Conservation (phyloP, 768 basidiomycete species). For the Lentinula sp. region DNA sequence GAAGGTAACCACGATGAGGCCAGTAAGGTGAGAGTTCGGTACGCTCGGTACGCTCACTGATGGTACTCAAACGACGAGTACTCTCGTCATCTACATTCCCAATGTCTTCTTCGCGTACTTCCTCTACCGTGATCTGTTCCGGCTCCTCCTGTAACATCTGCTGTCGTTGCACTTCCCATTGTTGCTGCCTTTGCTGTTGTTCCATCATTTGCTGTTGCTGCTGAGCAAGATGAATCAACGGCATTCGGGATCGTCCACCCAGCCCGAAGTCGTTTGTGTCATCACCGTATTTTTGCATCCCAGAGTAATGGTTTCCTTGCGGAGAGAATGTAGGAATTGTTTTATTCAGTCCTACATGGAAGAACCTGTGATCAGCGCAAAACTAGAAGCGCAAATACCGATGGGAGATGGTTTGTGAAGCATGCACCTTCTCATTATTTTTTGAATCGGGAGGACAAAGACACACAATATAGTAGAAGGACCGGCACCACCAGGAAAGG, state of each 20-base stretch:
- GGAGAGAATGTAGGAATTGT: neutral
- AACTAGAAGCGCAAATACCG: conserved; percentile 3
- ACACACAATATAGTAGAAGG: conserved; percentile 12
- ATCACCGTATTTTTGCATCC: neutral
- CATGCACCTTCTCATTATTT: conserved; percentile 53
- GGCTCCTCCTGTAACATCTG: conserved; percentile 11
- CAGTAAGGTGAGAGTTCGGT: conserved; percentile 52
- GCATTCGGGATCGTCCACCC: conserved; percentile 41
- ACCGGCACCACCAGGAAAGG: conserved; percentile 20
- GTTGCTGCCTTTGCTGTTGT: conserved; percentile 12
- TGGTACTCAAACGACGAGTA: conserved; percentile 49
- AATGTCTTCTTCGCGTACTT: conserved; percentile 13
- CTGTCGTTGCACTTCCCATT: conserved; percentile 17
- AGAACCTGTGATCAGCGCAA: conserved; percentile 8
- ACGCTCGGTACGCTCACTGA: conserved; percentile 61
- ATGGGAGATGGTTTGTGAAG: conserved; percentile 18
- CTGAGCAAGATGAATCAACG: conserved; percentile 57
- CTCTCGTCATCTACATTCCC: conserved; percentile 23
- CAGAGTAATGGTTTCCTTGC: neutral
- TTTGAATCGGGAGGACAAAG: neutral
- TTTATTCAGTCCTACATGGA: neutral
- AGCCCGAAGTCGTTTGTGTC: neutral
- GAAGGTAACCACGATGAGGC: conserved; percentile 34
- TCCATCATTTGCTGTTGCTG: conserved; percentile 33
- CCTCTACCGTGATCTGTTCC: neutral